Percentiles rank a stretch among this genome's conserved stretches.
These are phyloP conservation scores for Bifiguratus adelaidae DNA, from an alignment of 192 early-diverging fungal genomes.

Conservation along the genomic window DNA sequence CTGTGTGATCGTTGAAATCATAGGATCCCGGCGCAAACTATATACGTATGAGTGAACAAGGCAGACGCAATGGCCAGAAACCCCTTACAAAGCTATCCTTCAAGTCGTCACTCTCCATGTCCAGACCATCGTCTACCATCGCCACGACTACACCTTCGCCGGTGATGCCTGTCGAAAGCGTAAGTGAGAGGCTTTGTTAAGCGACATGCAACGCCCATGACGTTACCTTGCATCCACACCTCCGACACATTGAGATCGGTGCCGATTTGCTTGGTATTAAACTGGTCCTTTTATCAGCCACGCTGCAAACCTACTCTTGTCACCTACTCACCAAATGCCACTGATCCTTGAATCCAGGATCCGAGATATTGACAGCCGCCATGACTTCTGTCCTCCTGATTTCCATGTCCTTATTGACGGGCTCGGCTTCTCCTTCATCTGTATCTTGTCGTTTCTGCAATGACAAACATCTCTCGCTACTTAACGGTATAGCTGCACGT, in stretches of 20 bases:
- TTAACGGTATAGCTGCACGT: slow-evolving; percentile 1
- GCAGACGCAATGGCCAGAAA: not conserved
- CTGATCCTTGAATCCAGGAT: slow-evolving; percentile 66
- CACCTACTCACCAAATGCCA: slow-evolving; percentile 65
- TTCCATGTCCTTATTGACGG: slow-evolving; percentile 4
- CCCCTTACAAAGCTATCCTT: slow-evolving; percentile 74
- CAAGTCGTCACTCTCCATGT: slow-evolving; percentile 76
- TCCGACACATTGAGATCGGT: slow-evolving; percentile 91
- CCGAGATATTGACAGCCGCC: slow-evolving; percentile 41
- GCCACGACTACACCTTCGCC: slow-evolving; percentile 81
- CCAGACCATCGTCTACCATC: slow-evolving; percentile 94
- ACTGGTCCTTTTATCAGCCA: slow-evolving; percentile 16
- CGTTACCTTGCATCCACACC: slow-evolving; percentile 75
- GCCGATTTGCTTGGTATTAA: slow-evolving; percentile 36
- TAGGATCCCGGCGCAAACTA: slow-evolving; percentile 80
- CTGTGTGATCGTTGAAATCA: slow-evolving; percentile 83
- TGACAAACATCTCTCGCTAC: not conserved
- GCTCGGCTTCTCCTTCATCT: slow-evolving; percentile 6
- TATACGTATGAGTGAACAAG: not conserved
- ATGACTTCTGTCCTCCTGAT: slow-evolving; percentile 10
- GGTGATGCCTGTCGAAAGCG: slow-evolving; percentile 48
- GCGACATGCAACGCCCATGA: not conserved
- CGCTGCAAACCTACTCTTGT: not conserved
- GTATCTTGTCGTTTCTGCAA: slow-evolving; percentile 9
- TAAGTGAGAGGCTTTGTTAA: not conserved